phyloP scores from a whole-genome alignment of 257 asterid species.

The Solanum sitiens region DNA sequence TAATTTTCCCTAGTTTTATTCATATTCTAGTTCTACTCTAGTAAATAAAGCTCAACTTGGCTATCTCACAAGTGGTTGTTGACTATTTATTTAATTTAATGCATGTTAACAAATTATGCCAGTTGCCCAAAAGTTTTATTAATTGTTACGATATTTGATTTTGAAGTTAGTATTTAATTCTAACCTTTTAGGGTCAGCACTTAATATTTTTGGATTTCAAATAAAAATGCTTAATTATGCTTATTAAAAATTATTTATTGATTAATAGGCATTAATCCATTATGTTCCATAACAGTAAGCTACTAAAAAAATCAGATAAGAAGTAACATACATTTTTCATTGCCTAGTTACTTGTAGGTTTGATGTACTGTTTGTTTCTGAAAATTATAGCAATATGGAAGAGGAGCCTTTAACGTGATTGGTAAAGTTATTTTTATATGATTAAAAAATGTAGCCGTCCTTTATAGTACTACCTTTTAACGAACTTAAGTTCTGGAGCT shows the following conservation, averaged over 20 bases:
- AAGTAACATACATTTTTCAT: background rate
- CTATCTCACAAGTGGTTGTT: background rate
- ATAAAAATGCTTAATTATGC: background rate
- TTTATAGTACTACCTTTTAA: too few relatives aligned
- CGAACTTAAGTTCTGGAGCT: too few relatives aligned
- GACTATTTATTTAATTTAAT: background rate
- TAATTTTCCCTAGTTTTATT: too few relatives aligned
- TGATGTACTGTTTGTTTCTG: background rate
- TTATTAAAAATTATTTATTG: background rate
- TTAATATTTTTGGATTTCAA: background rate
- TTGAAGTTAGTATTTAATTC: background rate
- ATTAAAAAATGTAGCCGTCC: accelerated
- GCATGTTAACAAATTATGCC: background rate
- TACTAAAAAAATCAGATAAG: too few relatives aligned
- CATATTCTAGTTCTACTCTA: background rate
- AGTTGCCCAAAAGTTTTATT: background rate
- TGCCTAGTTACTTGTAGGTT: background rate
- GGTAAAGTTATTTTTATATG: too few relatives aligned
- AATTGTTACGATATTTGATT: background rate
- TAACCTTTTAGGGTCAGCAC: background rate
- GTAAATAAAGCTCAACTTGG: background rate
- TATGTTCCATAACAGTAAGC: background rate
- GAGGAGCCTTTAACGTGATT: too few relatives aligned
- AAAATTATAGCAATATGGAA: too few relatives aligned
- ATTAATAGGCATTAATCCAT: background rate